These are phyloP conservation scores for Spiromastix sp. DNA, from an alignment of 2,329 filamentous ascomycete species.

Conservation along the genomic window DNA sequence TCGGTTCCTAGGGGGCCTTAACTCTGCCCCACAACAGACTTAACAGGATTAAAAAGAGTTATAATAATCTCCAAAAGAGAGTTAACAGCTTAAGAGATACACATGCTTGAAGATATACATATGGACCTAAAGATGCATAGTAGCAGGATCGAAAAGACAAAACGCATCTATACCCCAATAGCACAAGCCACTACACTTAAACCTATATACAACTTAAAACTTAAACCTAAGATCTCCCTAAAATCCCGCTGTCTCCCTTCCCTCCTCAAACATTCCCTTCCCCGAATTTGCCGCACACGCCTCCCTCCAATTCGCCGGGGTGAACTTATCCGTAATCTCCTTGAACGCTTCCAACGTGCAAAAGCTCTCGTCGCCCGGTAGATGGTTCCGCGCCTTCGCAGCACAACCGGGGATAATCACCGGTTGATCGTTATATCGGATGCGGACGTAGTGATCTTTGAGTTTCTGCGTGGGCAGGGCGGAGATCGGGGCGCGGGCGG, in stretches of 20 bases:
- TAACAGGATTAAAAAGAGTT: too few species aligned
- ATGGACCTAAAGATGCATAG: too few species aligned
- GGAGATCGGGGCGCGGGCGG: constrained; percentile 24
- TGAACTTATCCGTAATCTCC: constrained; percentile 79
- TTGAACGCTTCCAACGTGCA: constrained; percentile 93
- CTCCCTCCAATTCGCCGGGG: constrained; percentile 65
- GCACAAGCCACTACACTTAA: too few species aligned
- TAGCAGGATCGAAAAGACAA: too few species aligned
- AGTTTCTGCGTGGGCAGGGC: constrained; percentile 18
- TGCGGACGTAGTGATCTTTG: constrained; percentile 67
- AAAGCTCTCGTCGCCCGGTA: constrained; percentile 76
- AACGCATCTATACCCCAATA: too few species aligned
- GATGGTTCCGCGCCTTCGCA: constrained; percentile 62
- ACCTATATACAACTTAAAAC: too few species aligned
- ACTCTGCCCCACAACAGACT: too few species aligned
- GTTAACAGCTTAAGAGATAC: too few species aligned
- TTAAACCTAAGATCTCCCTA: constrained; percentile 14
- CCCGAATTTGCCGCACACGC: constrained; percentile 52
- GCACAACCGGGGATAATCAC: constrained; percentile 73
- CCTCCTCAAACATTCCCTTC: constrained; percentile 39
- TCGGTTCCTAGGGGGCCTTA: too few species aligned
- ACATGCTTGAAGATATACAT: too few species aligned
- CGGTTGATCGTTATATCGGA: constrained; percentile 82
- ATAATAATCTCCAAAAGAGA: too few species aligned
- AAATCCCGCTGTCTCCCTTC: constrained; percentile 28